Evolutionary conservation across 1,284 basidiomycete species (phyloP).

Genomic region (Prillingera fragicola): DNA sequence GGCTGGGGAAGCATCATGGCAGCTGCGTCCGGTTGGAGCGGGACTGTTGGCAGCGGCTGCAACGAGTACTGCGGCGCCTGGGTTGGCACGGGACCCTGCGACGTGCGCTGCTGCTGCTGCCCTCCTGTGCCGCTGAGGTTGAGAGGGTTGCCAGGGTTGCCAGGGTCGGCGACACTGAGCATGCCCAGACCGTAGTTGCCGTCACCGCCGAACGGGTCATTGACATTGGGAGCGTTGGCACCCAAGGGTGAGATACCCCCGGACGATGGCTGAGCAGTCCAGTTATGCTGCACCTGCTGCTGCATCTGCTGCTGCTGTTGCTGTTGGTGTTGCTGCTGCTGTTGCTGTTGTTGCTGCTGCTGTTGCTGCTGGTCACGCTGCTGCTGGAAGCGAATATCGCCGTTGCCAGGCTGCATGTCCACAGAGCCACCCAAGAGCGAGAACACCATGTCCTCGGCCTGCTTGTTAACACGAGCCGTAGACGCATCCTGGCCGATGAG

Average conservation of each 20-base stretch:
- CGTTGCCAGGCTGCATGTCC: conserved; percentile 11
- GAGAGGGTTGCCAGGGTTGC: not conserved
- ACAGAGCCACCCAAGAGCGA: conserved; percentile 40
- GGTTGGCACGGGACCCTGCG: not conserved
- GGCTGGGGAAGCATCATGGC: not conserved
- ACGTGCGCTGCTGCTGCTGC: not conserved
- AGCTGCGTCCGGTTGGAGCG: not conserved
- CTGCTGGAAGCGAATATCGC: not conserved
- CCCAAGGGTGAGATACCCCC: not conserved
- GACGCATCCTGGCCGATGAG: conserved; percentile 20
- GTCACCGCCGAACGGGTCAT: conserved; percentile 7
- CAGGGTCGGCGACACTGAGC: conserved; percentile 5
- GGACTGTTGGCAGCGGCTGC: not conserved
- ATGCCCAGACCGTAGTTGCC: conserved; percentile 1
- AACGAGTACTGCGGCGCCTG: not conserved
- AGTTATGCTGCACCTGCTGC: conserved; percentile 1
- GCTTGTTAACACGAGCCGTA: conserved; percentile 13
- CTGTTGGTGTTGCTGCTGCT: conserved; percentile 5
- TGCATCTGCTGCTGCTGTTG: conserved; percentile 7
- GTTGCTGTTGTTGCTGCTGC: conserved; percentile 1
- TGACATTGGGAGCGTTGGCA: too few species aligned
- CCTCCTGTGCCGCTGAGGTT: not conserved
- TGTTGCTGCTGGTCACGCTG: not conserved
- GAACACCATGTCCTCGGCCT: conserved; percentile 43
- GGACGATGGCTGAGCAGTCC: too few species aligned